Conservation (phyloP, 768 basidiomycete genomes). For the Lentinula raphanica region DNA sequence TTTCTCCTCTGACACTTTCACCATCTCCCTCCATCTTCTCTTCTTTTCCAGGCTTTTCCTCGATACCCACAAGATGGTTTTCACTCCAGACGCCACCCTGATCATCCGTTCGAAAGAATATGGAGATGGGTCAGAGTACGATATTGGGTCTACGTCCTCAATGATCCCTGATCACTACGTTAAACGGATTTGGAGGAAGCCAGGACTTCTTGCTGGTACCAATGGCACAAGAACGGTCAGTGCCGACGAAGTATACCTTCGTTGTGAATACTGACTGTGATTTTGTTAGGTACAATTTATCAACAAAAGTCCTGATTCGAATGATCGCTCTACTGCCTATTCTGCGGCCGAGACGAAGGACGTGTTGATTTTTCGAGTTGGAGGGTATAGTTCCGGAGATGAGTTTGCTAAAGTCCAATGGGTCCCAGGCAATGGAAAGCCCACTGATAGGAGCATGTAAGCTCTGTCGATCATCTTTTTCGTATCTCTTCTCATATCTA, state of each 20-base stretch:
- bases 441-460: constrained; percentile 11
- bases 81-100: constrained; percentile 8
- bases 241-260: background rate
- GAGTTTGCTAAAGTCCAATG: constrained; percentile 1
- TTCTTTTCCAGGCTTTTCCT: background rate
- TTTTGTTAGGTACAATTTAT: constrained; percentile 4
- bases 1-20: background rate
- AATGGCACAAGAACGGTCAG: background rate
- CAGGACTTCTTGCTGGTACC: background rate
- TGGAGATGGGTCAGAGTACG: constrained; percentile 10
- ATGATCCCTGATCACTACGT: constrained; percentile 12
- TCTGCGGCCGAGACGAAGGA: background rate
- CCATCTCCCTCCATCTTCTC: background rate
- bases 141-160: background rate
- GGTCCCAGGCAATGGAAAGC: background rate
- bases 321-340: constrained; percentile 9
- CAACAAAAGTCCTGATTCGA: constrained; percentile 9
- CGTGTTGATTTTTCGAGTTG: background rate
- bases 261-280: background rate
- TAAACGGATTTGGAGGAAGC: constrained; percentile 12
- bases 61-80: constrained; percentile 5
- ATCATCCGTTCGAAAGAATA: constrained; percentile 11
- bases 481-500: no score
- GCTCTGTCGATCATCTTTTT: no score
- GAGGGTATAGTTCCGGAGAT: background rate